Conservation (phyloP, 129 eudicot species). For the Flaveria linearis region DNA sequence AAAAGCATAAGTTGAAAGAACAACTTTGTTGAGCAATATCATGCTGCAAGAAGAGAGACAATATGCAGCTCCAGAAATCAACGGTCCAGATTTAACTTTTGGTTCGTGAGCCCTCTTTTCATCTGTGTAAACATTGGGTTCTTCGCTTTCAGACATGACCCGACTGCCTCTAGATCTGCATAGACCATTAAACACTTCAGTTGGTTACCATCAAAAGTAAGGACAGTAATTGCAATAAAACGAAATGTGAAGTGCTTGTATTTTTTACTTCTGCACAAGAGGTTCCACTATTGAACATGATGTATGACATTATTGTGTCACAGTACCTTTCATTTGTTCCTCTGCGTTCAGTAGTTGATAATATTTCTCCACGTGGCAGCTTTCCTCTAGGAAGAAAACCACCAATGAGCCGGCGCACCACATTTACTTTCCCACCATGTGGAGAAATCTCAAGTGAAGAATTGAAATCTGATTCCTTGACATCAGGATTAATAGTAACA, state of each 20-base stretch:
- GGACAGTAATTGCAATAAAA: background rate
- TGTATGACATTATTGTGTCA: no score
- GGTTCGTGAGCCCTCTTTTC: conserved; percentile 51
- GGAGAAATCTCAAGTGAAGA: conserved; percentile 40
- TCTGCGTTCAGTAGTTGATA: conserved; percentile 43
- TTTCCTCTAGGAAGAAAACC: conserved; percentile 49
- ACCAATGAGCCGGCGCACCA: conserved; percentile 45
- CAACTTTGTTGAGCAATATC: conserved; percentile 81
- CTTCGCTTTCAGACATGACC: conserved; percentile 30
- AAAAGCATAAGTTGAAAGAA: conserved; percentile 68
- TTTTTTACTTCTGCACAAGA: background rate
- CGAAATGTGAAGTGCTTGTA: background rate
- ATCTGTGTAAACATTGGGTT: conserved; percentile 24
- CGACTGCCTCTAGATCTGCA: conserved; percentile 51
- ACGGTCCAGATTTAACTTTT: conserved; percentile 54
- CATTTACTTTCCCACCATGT: conserved; percentile 44
- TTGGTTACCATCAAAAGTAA: background rate
- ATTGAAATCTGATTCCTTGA: conserved; percentile 43
- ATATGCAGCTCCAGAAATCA: conserved; percentile 69
- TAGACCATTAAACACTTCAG: background rate
- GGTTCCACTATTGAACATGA: background rate
- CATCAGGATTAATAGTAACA: conserved; percentile 42
- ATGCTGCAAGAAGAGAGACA: conserved; percentile 89
- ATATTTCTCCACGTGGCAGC: background rate
- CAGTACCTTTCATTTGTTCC: conserved; percentile 57